Evolutionary conservation across 1,139 yeast genomes (phyloP).

Genomic region (Geotrichum bryndzae): DNA sequence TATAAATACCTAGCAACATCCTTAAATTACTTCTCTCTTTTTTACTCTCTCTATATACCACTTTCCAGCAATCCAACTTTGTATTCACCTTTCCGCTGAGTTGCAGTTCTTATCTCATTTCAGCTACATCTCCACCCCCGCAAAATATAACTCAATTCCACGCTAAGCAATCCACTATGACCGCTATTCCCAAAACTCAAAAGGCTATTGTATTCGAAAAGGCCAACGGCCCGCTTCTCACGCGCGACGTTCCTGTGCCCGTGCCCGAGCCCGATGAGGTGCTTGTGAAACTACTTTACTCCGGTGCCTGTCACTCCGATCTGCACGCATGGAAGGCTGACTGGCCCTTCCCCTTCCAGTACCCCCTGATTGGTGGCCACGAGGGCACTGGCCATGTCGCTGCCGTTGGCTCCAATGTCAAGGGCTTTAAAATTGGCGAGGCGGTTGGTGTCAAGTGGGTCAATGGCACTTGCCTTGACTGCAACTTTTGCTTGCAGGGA

Average conservation of each 20-base stretch:
- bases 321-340: slow-evolving; percentile 25
- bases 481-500: slow-evolving; percentile 22
- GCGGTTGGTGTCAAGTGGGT: slow-evolving; percentile 27
- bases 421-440: slow-evolving; percentile 23
- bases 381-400: slow-evolving; percentile 30
- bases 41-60: no score
- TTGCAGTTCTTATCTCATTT: no score
- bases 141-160: neutral
- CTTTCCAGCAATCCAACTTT: no score
- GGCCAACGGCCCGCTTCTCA: slow-evolving; percentile 18
- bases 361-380: slow-evolving; percentile 26
- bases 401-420: slow-evolving; percentile 22
- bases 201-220: slow-evolving; percentile 26
- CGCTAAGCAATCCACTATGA: slow-evolving; percentile 2
- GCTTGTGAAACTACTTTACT: slow-evolving; percentile 28
- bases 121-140: no score
- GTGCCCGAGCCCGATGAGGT: slow-evolving; percentile 27
- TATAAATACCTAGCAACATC: no score
- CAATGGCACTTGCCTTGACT: slow-evolving; percentile 24
- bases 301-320: slow-evolving; percentile 40
- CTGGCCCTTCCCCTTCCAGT: slow-evolving; percentile 15
- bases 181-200: slow-evolving; percentile 26
- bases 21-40: no score
- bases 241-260: slow-evolving; percentile 30
- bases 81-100: no score